phyloP scores from a whole-genome alignment of 495 filamentous ascomycete species.

The Astrothelium macrocarpum region DNA sequence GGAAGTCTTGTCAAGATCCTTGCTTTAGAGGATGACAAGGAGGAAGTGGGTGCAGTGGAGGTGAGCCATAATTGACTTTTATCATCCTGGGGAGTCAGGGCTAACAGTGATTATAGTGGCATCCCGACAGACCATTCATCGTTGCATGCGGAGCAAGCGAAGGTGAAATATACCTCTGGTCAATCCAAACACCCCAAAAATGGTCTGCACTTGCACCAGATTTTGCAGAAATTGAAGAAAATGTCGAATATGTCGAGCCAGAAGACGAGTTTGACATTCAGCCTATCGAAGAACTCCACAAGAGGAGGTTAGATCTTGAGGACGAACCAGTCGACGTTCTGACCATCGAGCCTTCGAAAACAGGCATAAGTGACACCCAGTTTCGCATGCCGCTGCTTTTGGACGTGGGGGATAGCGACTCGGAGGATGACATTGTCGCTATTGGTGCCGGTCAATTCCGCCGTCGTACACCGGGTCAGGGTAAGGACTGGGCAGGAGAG shows the following conservation, averaged over 20 bases:
- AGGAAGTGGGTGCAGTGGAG: slow-evolving; percentile 88
- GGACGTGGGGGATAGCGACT: slow-evolving; percentile 65
- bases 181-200: slow-evolving; percentile 79
- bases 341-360: slow-evolving; percentile 58
- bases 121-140: slow-evolving; percentile 78
- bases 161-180: slow-evolving; percentile 87
- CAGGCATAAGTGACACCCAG: slow-evolving; percentile 45
- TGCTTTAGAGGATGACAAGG: slow-evolving; percentile 74
- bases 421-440: slow-evolving; percentile 80
- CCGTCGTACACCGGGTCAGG: slow-evolving; percentile 56
- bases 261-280: slow-evolving; percentile 99
- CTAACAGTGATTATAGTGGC: slow-evolving; percentile 50
- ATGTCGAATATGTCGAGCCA: slow-evolving; percentile 86
- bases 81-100: neutral
- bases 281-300: slow-evolving; percentile 87
- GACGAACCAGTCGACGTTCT: slow-evolving; percentile 85
- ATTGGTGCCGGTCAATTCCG: slow-evolving; percentile 78
- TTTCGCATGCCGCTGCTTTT: slow-evolving; percentile 86
- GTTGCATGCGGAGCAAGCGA: slow-evolving; percentile 84
- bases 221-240: slow-evolving; percentile 96
- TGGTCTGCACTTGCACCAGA: slow-evolving; percentile 96
- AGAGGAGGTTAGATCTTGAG: slow-evolving; percentile 77
- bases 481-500: slow-evolving; percentile 44
- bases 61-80: slow-evolving; percentile 20
- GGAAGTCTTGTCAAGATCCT: slow-evolving; percentile 88